A percentile compares a stretch with the other conserved stretches of the same genome.
Conservation (phyloP, 768 basidiomycete species). For the Chalciporus sphaerocephalus region DNA sequence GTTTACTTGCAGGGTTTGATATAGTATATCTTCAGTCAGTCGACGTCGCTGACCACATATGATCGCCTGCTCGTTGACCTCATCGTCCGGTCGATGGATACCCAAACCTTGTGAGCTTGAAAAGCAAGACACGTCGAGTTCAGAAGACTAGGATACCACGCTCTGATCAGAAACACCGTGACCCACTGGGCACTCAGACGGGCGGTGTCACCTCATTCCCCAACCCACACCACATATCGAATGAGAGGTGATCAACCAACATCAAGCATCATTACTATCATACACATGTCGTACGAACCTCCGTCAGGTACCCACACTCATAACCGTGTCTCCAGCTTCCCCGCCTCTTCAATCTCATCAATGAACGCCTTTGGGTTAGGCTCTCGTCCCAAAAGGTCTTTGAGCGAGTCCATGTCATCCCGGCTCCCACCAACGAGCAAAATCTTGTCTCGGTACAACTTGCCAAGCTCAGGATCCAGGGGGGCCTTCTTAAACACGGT, state of each 20-base stretch:
- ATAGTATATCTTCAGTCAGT: too few species aligned
- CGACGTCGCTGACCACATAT: too few species aligned
- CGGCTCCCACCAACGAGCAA: slow-evolving; percentile 65
- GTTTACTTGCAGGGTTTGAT: too few species aligned
- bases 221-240: too few species aligned
- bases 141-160: too few species aligned
- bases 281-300: background rate
- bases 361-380: slow-evolving; percentile 75
- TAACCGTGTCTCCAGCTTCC: background rate
- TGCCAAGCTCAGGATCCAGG: slow-evolving; percentile 61
- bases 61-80: too few species aligned
- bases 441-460: slow-evolving; percentile 71
- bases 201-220: too few species aligned
- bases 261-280: background rate
- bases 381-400: slow-evolving; percentile 74
- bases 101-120: too few species aligned
- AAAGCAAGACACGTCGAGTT: too few species aligned
- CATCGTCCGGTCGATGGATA: too few species aligned
- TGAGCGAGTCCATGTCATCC: slow-evolving; percentile 73
- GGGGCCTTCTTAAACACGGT: slow-evolving; percentile 82
- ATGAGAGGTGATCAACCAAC: background rate
- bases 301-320: background rate
- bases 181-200: too few species aligned
- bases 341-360: slow-evolving; percentile 51
- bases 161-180: too few species aligned